Conservation (phyloP, 768 basidiomycete species). For the Thelephora ganbajun region DNA sequence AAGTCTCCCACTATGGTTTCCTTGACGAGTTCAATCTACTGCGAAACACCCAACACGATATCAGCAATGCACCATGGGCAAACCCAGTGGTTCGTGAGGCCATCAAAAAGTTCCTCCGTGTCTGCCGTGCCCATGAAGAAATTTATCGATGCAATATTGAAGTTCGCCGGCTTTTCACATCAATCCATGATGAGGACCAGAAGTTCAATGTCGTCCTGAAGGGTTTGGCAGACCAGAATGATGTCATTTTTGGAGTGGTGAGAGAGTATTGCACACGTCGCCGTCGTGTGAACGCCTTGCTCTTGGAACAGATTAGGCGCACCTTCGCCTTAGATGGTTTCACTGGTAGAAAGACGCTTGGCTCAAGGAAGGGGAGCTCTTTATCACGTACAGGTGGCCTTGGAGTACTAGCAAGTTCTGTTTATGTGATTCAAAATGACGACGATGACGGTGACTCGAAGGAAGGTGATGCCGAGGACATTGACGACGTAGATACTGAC, state of each 20-base stretch:
- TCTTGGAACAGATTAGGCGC: constrained; percentile 4
- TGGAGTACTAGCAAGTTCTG: too few relatives aligned
- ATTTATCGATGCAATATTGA: constrained; percentile 13
- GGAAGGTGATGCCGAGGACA: too few relatives aligned
- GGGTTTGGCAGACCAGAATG: not conserved
- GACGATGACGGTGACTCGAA: too few relatives aligned
- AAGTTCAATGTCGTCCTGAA: constrained; percentile 4
- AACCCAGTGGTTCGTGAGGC: constrained; percentile 10
- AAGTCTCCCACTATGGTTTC: constrained; percentile 16
- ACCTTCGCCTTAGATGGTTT: constrained; percentile 5
- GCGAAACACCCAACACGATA: constrained; percentile 12
- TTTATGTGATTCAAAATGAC: too few relatives aligned
- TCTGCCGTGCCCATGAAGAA: constrained; percentile 14
- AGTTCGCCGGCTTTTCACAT: constrained; percentile 13
- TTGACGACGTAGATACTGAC: too few relatives aligned
- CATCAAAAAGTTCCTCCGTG: constrained; percentile 10
- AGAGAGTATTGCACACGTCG: constrained; percentile 1
- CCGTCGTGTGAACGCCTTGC: constrained; percentile 1
- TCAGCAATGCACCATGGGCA: constrained; percentile 15
- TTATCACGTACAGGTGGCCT: too few relatives aligned
- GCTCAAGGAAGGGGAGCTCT: not conserved
- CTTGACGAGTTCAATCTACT: constrained; percentile 19
- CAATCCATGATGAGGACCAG: constrained; percentile 11
- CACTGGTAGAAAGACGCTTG: constrained; percentile 1
- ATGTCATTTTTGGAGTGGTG: constrained; percentile 1